Base-by-base conservation (phyloP, 805 yeast species). In the Yueomyces sinensis region DNA sequence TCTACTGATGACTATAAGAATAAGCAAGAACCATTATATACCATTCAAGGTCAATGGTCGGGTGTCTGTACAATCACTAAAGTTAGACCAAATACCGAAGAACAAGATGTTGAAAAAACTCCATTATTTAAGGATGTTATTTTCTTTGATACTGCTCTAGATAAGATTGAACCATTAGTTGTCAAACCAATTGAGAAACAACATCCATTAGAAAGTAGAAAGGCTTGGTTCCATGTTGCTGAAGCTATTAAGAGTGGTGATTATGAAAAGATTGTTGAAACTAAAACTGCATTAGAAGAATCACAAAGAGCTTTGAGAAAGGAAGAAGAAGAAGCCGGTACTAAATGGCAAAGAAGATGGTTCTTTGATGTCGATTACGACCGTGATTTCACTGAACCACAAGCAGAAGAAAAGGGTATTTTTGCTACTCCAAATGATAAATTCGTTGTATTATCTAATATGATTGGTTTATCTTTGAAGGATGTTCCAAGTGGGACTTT, bases 21-120 rank as follows among this genome's bases (percentile, higher is more conserved):
- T 43, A 62, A 63, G 37, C 72, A 69, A 24, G 72, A 74, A 39
- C 82, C 93, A 1, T 59, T 84, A 37, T 82, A 72, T 60, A 81
- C 94, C 13, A 76, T 91, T 40, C 49, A 65, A 32, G 98, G 98
- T 32, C 96, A 86, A 63, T 91, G 97, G 98, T 76, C 91, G 13
- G 89, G 79, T 23, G 62, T 63, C 43, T 79, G 89, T 14, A 68
- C 63, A 47, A 75, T 82, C 43, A 63, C 61, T 43, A 68, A 71
- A 52, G 87, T 84, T 39, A 47, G 64, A n/a, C 33, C 33, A 32
- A 28, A 24, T 9, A 15, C 37, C 14, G 29, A 27, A 18, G 56
- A 73, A 9, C 61, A 67, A 3, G 51, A 33, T 19, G n/a, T 11
- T 20, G 13, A 13, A 25, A 11, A 15, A 17, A 22, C 27, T 16